phyloP scores from a whole-genome alignment of 2,329 filamentous ascomycete genomes.

The Apiospora kogelbergensis region DNA sequence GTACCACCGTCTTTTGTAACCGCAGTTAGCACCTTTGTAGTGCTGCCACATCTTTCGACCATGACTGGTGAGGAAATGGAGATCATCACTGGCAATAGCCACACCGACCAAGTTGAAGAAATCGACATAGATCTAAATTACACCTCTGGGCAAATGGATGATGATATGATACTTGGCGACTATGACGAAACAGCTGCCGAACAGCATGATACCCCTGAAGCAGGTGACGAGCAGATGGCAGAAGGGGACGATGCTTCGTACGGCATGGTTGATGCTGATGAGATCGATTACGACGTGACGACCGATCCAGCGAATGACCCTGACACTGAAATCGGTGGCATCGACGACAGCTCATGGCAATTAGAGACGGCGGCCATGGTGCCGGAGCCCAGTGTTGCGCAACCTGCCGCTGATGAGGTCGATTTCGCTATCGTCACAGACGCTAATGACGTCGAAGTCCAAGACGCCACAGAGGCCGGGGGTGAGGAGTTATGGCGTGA shows the following conservation, averaged over 20 bases:
- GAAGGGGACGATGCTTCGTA: conserved; percentile 33
- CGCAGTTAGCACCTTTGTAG: not conserved
- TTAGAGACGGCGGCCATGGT: conserved; percentile 14
- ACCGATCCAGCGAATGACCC: conserved; percentile 26
- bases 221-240: conserved; percentile 33
- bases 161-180: conserved; percentile 33
- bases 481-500: not conserved
- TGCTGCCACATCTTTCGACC: not conserved
- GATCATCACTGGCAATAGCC: conserved; percentile 31
- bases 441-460: conserved; percentile 12
- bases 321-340: conserved; percentile 31
- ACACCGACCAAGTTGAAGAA: conserved; percentile 28
- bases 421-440: conserved; percentile 1
- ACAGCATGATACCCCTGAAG: conserved; percentile 31
- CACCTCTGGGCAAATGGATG: conserved; percentile 28
- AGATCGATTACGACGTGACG: conserved; percentile 25
- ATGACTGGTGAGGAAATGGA: conserved; percentile 36
- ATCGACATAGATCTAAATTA: conserved; percentile 37
- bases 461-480: not conserved
- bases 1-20: not conserved
- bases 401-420: conserved; percentile 15
- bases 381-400: conserved; percentile 14
- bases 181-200: conserved; percentile 28
- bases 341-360: conserved; percentile 28
- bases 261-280: conserved; percentile 32